Evolutionary conservation across 2,329 filamentous ascomycete species (phyloP).

Genomic region (Raffaelea arxii): DNA sequence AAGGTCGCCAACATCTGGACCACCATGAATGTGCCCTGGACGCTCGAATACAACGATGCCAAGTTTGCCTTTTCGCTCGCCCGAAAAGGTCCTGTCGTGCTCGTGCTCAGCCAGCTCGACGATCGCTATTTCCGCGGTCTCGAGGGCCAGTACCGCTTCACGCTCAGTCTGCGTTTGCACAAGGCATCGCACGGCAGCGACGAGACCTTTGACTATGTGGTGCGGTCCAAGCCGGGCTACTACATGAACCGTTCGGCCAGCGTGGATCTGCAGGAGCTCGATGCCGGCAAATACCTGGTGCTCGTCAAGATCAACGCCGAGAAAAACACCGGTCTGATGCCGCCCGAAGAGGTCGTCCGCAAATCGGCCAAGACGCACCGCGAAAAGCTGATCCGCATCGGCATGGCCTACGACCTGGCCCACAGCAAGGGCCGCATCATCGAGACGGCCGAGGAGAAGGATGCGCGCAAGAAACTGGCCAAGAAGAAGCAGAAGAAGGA

Average conservation of each 20-base stretch:
- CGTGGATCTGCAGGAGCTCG: constrained; percentile 43
- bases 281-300: constrained; percentile 46
- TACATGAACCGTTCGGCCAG: constrained; percentile 49
- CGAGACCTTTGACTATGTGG: constrained; percentile 23
- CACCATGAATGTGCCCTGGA: constrained; percentile 53
- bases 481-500: constrained; percentile 34
- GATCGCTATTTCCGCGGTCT: constrained; percentile 52
- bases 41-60: constrained; percentile 47
- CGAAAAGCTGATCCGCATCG: constrained; percentile 49
- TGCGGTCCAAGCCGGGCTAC: constrained; percentile 49
- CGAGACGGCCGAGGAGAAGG: constrained; percentile 37
- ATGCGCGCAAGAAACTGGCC: constrained; percentile 35
- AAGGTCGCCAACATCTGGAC: constrained; percentile 50
- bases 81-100: constrained; percentile 45
- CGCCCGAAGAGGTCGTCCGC: constrained; percentile 48
- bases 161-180: constrained; percentile 31
- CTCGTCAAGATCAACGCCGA: constrained; percentile 46
- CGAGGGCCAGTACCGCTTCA: constrained; percentile 44
- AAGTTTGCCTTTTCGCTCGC: constrained; percentile 50
- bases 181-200: background rate
- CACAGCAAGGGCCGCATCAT: constrained; percentile 47
- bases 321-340: constrained; percentile 30
- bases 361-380: constrained; percentile 39
- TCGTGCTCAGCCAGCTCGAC: constrained; percentile 54
- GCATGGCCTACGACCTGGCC: constrained; percentile 48